Evolutionary conservation across 352 stramenopile species (phyloP).

Genomic region (Phytophthora cactorum): DNA sequence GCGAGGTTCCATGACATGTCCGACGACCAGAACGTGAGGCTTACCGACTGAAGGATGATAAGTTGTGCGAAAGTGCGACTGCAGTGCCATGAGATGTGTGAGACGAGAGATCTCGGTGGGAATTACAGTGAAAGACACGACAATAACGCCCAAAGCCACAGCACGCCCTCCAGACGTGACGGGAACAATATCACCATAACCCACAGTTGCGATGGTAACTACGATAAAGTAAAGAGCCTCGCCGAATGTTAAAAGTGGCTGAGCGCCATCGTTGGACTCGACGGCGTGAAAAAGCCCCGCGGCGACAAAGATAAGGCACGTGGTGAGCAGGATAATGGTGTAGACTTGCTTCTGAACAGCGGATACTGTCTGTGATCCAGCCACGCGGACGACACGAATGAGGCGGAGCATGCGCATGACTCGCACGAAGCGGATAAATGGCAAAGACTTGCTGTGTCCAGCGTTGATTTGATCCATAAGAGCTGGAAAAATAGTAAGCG

Average conservation of each 20-base stretch:
- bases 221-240: conserved; percentile 70
- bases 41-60: conserved; percentile 60
- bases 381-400: conserved; percentile 54
- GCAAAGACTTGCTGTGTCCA: conserved; percentile 36
- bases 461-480: conserved; percentile 42
- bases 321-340: conserved; percentile 67
- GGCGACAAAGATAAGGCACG: conserved; percentile 71
- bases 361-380: conserved; percentile 53
- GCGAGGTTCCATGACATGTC: conserved; percentile 57
- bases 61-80: conserved; percentile 68
- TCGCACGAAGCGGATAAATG: conserved; percentile 69
- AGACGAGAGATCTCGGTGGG: conserved; percentile 59
- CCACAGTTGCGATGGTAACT: conserved; percentile 62
- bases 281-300: conserved; percentile 66
- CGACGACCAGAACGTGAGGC: conserved; percentile 63
- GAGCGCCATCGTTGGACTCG: conserved; percentile 36
- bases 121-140: conserved; percentile 66
- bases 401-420: conserved; percentile 65
- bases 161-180: conserved; percentile 48
- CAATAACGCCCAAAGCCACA: conserved; percentile 55
- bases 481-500: conserved; percentile 63
- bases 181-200: conserved; percentile 60
- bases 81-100: conserved; percentile 61
- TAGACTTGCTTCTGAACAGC: conserved; percentile 73
- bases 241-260: conserved; percentile 53